A percentile compares a stretch with the other conserved stretches of the same genome.
These are phyloP conservation scores for Ophidiomyces ophidiicola DNA, from an alignment of 2,329 filamentous ascomycete genomes.

Conservation along the genomic window DNA sequence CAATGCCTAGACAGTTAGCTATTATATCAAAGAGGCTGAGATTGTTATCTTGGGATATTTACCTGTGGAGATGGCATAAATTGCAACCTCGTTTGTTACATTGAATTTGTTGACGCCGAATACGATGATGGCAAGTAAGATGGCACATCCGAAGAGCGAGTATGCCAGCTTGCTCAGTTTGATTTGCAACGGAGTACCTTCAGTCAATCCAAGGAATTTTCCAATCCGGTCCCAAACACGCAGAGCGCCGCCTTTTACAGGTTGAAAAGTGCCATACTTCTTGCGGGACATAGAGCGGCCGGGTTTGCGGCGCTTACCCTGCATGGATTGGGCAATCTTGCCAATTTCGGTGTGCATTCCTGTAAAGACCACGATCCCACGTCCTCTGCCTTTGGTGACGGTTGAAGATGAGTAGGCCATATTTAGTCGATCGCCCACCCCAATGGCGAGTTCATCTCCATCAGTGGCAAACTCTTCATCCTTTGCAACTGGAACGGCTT, in stretches of 20 bases:
- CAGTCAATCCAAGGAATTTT: conserved; percentile 47
- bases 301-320: conserved; percentile 37
- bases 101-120: conserved; percentile 48
- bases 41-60: conserved; percentile 14
- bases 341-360: conserved; percentile 52
- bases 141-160: conserved; percentile 60
- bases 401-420: conserved; percentile 50
- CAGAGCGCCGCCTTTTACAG: conserved; percentile 40
- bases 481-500: conserved; percentile 49
- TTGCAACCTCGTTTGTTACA: conserved; percentile 45
- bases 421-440: conserved; percentile 47
- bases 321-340: conserved; percentile 46
- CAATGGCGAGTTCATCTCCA: conserved; percentile 25
- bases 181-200: conserved; percentile 73
- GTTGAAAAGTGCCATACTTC: conserved; percentile 35
- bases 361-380: conserved; percentile 47
- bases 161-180: conserved; percentile 79
- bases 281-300: conserved; percentile 35
- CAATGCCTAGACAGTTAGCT: conserved; percentile 32
- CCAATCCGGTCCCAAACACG: conserved; percentile 40
- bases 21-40: not conserved
- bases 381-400: conserved; percentile 48
- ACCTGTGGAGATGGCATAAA: conserved; percentile 47
- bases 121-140: conserved; percentile 50
- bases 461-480: conserved; percentile 27